Base-by-base conservation (phyloP, 2,329 filamentous ascomycete species). In the Fusarium sp. region DNA sequence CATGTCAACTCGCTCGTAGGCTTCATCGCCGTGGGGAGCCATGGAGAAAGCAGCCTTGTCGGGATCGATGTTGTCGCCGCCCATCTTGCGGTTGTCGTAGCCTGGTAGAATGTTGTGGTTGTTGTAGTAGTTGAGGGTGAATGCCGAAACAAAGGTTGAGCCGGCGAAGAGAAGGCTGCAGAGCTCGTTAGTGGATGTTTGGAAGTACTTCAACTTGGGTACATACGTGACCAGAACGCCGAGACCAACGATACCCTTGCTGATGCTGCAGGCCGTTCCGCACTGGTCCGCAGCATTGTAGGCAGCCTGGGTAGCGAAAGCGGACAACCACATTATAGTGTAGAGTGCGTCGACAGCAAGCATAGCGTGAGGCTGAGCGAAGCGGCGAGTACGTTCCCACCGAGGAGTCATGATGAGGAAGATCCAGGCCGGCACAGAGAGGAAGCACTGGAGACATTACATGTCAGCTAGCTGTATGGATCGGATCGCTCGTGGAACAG, bases 1-100 rank as follows among this genome's bases (percentile, higher is more conserved):
- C 76, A 80, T 79, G 73, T 87, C 81, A 60, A 89, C 81, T 12
- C 84, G 85, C 46, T 86, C 84, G 69, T 89, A 89, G 39, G 84
- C 82, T 70, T 89, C 87, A 64, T 89, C 87, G 67, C 87, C 86
- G 70, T 87, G 84, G n/a, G 85, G 85, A 12, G 85, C 85, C 75
- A 87, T 88, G 53, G 85, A 88, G 76, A 90, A 90, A 58, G 87
- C 87, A 26, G 87, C 86, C 78, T 89, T 89, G 74, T 90, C 87
- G 1, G 87, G 87, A 72, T 89, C 87, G 66, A 88, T 88, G 76
- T 85, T 84, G 64, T 74, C 75, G 58, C 73, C 72, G 46, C 79
- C 75, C 49, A 80, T 67, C 69, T 78, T 74, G 69, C 72, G 78
- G 64, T 78, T 79, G 69, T 86, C 85, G 73, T 88, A 88, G 54